Evolutionary conservation across 1,284 basidiomycete species (phyloP), one percentile per base, ranked within the genome.

Genomic region (Quambalaria eucalypti): DNA sequence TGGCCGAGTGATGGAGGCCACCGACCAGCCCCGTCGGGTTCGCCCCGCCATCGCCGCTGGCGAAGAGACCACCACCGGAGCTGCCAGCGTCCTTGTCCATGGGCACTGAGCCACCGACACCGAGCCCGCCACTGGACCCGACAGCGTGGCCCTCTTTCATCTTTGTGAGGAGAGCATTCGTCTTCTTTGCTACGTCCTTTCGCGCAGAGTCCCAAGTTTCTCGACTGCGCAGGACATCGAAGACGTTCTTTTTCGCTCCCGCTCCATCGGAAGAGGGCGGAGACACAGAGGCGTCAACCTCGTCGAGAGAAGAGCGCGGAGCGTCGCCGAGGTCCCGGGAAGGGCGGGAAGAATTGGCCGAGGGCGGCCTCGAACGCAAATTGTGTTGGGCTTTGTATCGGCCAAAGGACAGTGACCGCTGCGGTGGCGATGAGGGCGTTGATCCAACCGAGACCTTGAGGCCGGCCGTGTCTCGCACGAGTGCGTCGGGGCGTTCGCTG

Each of bases 181-280:
- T 54, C 55, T 70, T 68, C 54, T 68, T 70, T 12, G 72, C 71
- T n/a, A 68, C 71, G 26, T 70, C 68, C 40, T 70, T 70, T 2
- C 66, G 44, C 2, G 68, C 68, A 1, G 58, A 53, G 26, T 74
- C 71, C 70, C 71, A 73, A 12, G 60, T 64, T 36, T 74, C 72
- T 29, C 65, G 64, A 21, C 61, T 60, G 21, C 70, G 65, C 42
- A 73, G 63, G 2, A 59, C 65, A 6, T 73, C 70, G 36, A 72
- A 57, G 42, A 74, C 65, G 14, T 21, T 46, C 21, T 23, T 26
- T 26, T 46, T 46, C 14, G 21, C 21, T 6, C 52, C 52, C 19
- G 42, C 21, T 14, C 47, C 47, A 26, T 9, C 9, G 25, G 52
- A 25, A 21, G 36, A 39, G 21, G 19, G 42, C 19, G 42, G 42